Base-by-base conservation (phyloP, 306 rosid genomes). In the Acmispon strigosus region DNA sequence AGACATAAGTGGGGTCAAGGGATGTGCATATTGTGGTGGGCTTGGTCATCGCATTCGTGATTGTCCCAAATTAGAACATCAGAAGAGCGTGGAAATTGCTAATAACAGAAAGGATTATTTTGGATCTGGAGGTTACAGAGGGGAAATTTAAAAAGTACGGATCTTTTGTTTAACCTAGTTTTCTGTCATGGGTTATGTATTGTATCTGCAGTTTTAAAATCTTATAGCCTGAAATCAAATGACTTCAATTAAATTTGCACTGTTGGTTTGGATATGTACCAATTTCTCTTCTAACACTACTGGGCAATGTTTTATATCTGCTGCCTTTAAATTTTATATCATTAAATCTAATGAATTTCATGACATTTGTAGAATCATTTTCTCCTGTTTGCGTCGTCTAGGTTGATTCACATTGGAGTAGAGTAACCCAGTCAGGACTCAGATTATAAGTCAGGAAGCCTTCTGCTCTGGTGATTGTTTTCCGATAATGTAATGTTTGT, bases 11-110 rank as follows among this genome's bases (percentile, higher is more conserved):
- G 98, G 98, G 62, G 92, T 90, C 49, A 87, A 88, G 81, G 97
- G 95, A 36, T 90, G 97, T 39, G 97, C 97, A 12, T 93, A 80
- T 80, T 93, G 97, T 84, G 98, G 97, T 42, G 98, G 98, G 29
- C 96, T 90, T 42, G 98, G 97, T 78, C 97, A 93, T 70, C 97
- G 96, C 43, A 94, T 94, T 51, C 77, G 82, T 1, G 96, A 86
- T 61, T 90, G 97, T 72, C 96, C 97, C 37, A 94, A 89, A 66
- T 78, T 89, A 32, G 97, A 89, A 76, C 97, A 94, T 74, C 97
- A 90, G 81, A 90, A 90, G 69, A 94, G 89, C 79, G 62, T 84
- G 86, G 85, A 87, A 2, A 94, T 94, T 70, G 91, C 98, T 32
- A 83, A 81, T 64, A 83, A 86, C 27, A 83, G 95, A 79, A 87